These are phyloP conservation scores for Fusarium humuli DNA, from an alignment of 2,329 filamentous ascomycete species.

Conservation along the genomic window DNA sequence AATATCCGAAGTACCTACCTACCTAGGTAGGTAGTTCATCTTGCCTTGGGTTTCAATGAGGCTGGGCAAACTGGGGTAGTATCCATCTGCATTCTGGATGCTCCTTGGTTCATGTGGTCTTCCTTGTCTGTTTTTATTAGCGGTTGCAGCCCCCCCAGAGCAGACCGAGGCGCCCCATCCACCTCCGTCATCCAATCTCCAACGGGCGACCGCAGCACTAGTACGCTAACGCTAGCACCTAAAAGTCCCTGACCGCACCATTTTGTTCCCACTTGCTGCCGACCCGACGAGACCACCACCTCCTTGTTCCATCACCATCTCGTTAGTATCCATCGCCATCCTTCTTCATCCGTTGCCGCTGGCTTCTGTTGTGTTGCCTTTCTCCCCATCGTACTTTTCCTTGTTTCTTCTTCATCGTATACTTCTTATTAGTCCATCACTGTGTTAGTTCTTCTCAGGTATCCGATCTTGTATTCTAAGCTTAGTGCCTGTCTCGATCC, in stretches of 20 bases:
- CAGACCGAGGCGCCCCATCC: slow-evolving; percentile 25
- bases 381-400: slow-evolving; percentile 4
- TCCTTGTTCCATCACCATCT: slow-evolving; percentile 38
- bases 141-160: slow-evolving; percentile 5
- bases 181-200: slow-evolving; percentile 41
- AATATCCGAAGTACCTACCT: not conserved
- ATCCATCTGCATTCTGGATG: not conserved
- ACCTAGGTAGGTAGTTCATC: not conserved
- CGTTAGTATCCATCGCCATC: slow-evolving; percentile 6
- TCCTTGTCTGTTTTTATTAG: slow-evolving; percentile 24
- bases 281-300: slow-evolving; percentile 31
- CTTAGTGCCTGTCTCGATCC: slow-evolving; percentile 26
- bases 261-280: slow-evolving; percentile 32
- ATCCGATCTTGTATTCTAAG: slow-evolving; percentile 31
- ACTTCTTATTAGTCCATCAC: slow-evolving; percentile 12
- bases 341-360: slow-evolving; percentile 10
- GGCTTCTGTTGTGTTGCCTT: slow-evolving; percentile 9
- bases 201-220: slow-evolving; percentile 19
- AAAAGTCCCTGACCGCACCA: slow-evolving; percentile 46
- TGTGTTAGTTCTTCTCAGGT: slow-evolving; percentile 9
- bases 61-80: slow-evolving; percentile 30
- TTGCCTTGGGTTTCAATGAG: slow-evolving; percentile 19
- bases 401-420: slow-evolving; percentile 26
- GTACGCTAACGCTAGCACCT: slow-evolving; percentile 16
- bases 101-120: slow-evolving; percentile 21